Evolutionary conservation across 148 eudicot genomes (phyloP), one percentile per base, ranked within the genome.

Genomic region (Fallopia convolvulus): DNA sequence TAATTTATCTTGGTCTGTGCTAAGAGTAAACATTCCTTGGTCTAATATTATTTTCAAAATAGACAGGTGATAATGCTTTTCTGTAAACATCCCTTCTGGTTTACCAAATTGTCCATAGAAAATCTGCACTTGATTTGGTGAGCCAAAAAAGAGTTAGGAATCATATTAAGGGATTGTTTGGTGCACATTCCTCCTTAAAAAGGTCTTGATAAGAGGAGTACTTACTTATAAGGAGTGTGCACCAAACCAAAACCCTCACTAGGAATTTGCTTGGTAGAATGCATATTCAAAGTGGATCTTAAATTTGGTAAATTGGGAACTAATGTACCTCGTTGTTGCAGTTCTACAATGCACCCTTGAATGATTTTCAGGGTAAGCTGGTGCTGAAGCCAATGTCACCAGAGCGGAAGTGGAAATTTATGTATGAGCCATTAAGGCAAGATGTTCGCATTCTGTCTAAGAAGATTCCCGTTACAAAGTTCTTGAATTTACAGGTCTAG

Each of bases 391-490:
- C 98, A 78, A 83, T 92, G 77, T 84, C 93, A 13, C 56, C 78
- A 47, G 91, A 92, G 48, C 86, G 92, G 55, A 84, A 77, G 81
- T 94, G 97, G 98, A 94, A 90, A 81, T 83, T 92, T 72, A 85
- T 86, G 7, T 92, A 84, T 55, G 92, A 90, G 82, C 98, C 98
- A 74, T 81, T 94, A 72, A 83, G 75, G 73, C 89, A 90, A 21
- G 95, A 94, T 76, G 90, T 94, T 77, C 92, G 88, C 60, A 79
- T 94, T 76, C 83, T 92, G 74, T 92, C 98, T 76, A 94, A 92
- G 90, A 94, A 94, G 86, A 94, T 94, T 77, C 93, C 98, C 8
- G 5, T 92, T 48, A 88, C 98, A 8, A 94, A 87, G 76, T 94
- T 90, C 81, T 88, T 90, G 20, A 94, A 92, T 80, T 87, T 94